Base-by-base conservation (phyloP, 129 eudicot species). In the Logfia minima region DNA sequence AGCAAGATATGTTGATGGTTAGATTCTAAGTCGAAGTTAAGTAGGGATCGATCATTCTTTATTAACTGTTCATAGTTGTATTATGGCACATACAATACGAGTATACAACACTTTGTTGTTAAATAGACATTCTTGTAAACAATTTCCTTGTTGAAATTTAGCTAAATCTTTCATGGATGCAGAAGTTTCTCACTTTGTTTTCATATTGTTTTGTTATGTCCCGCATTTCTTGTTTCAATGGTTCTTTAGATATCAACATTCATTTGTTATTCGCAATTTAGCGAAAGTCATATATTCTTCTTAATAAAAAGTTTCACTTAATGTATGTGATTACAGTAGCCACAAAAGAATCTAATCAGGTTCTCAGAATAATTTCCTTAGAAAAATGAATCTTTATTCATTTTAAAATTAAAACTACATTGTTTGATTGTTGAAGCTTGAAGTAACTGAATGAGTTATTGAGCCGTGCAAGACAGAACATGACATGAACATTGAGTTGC, bases 21-120 rank as follows among this genome's bases (percentile, higher is more conserved):
- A 79, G 84, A 75, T 45, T 64, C 21, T 29, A 32, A 19, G 28
- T 55, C 9, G 6, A 31, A 55, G 11, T 72, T 4, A 34, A 31
- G 66, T 77, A 67, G 59, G 39, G 68, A 77, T 77, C 21, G 68
- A 77, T 77, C 29, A 55, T 77, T 77, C 68, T 68, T 79, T 79
- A 5, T 48, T 51, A 51, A 39, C 56, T 64, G 83, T 58, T 72
- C 41, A 64, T 72, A 79, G 48, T 16, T 56, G 32, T 72, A 63
- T 79, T n/a, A 64, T 65, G 68, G 24, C 66, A 79, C 68, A 79
- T 72, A 56, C 62, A 48, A 79, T 51, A 56, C 26, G 14, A 13
- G 55, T 48, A 48, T 48, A 72, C 39, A 77, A 68, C 29, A 55
- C 56, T 16, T 56, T 4, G 68, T 77, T 77, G 80, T 32, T 45